Percentiles rank a stretch among this genome's conserved stretches.
Conservation (phyloP, 495 filamentous ascomycete species). For the Platismatia glauca region DNA sequence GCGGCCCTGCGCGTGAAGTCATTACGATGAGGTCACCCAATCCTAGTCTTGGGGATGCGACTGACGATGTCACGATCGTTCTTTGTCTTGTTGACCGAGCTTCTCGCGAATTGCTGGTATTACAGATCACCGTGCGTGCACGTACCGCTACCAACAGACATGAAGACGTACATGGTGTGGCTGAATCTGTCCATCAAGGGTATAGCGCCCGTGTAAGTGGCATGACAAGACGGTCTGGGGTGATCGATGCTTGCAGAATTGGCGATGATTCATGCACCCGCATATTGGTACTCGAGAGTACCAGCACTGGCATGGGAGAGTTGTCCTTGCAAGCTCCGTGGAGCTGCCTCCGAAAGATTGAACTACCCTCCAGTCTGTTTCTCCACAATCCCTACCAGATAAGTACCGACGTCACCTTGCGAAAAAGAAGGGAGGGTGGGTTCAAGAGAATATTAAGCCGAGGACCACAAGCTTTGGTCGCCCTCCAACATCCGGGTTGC, state of each 20-base stretch:
- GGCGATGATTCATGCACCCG: constrained; percentile 58
- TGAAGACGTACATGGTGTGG: background rate
- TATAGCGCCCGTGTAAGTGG: constrained; percentile 11
- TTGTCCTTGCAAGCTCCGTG: constrained; percentile 70
- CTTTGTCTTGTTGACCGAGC: constrained; percentile 20
- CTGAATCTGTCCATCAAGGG: background rate
- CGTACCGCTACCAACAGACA: background rate
- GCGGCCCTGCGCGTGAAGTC: constrained; percentile 44
- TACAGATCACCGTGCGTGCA: constrained; percentile 5
- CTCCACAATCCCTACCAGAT: constrained; percentile 38
- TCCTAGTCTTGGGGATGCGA: constrained; percentile 12
- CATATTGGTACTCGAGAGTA: constrained; percentile 61
- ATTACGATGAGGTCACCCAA: constrained; percentile 58
- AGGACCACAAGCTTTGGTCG: constrained; percentile 35
- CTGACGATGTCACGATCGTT: constrained; percentile 13
- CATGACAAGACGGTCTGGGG: constrained; percentile 39
- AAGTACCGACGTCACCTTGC: constrained; percentile 28
- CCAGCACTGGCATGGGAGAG: constrained; percentile 50
- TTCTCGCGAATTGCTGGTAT: background rate
- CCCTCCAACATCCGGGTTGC: constrained; percentile 36
- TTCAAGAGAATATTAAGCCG: constrained; percentile 45
- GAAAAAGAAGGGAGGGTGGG: constrained; percentile 40
- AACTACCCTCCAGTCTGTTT: constrained; percentile 41
- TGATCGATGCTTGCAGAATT: constrained; percentile 68
- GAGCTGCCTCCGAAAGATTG: constrained; percentile 51